phyloP scores from a whole-genome alignment of 768 basidiomycete genomes.

The Mycena olivaceomarginata region DNA sequence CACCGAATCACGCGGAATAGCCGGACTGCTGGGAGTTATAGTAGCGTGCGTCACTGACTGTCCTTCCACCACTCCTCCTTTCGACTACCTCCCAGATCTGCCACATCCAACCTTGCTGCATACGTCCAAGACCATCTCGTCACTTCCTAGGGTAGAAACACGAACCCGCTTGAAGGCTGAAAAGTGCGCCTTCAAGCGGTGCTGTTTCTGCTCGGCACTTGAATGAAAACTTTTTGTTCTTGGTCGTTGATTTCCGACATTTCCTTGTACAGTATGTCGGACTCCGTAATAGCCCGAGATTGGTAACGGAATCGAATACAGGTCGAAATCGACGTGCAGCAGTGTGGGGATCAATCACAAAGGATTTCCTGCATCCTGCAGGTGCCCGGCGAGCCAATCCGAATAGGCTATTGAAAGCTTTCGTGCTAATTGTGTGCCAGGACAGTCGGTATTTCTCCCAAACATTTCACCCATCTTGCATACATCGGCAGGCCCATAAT shows the following conservation, averaged over 20 bases:
- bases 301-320: conserved; percentile 1
- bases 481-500: neutral
- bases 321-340: neutral
- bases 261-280: conserved; percentile 6
- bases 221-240: conserved; percentile 2
- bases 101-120: neutral
- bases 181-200: neutral
- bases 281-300: neutral
- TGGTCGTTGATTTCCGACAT: neutral
- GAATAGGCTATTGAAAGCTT: neutral
- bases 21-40: no score
- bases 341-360: no score
- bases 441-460: neutral
- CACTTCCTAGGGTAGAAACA: neutral
- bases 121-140: neutral
- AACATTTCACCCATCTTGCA: neutral
- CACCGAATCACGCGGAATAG: no score
- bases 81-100: neutral
- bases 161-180: no score
- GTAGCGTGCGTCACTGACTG: neutral
- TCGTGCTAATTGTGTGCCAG: conserved; percentile 2
- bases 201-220: conserved; percentile 13
- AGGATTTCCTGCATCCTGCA: neutral
- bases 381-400: neutral
- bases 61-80: conserved; percentile 12